These are phyloP conservation scores for Lyophyllum semitale DNA, from an alignment of 768 basidiomycete species.

Conservation along the genomic window DNA sequence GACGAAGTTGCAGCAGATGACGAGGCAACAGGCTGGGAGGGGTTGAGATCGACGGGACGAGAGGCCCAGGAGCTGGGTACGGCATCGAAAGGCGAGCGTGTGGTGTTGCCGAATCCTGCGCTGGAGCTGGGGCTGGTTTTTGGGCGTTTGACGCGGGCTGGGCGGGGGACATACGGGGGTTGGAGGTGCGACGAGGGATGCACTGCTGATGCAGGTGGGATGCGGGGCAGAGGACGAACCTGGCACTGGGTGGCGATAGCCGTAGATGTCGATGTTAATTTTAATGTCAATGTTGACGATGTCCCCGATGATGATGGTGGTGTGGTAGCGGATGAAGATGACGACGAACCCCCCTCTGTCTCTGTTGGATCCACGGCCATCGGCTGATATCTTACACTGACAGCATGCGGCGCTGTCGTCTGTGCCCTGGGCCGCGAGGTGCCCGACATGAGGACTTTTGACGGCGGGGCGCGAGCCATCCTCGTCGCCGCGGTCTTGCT, in stretches of 20 bases:
- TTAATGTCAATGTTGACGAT: conserved; percentile 2
- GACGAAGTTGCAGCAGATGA: neutral
- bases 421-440: conserved; percentile 15
- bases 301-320: conserved; percentile 9
- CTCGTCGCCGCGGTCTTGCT: conserved; percentile 13
- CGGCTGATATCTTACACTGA: conserved; percentile 30
- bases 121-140: conserved; percentile 23
- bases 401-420: conserved; percentile 10
- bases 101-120: conserved; percentile 1
- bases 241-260: neutral
- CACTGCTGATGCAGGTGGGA: conserved; percentile 18
- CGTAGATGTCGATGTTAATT: neutral
- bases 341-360: conserved; percentile 6
- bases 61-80: conserved; percentile 25
- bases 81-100: conserved; percentile 15
- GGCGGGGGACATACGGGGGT: conserved; percentile 8
- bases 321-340: conserved; percentile 1
- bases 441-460: conserved; percentile 8
- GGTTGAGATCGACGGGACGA: conserved; percentile 25
- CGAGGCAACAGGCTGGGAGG: conserved; percentile 5
- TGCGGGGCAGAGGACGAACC: conserved; percentile 25
- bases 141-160: conserved; percentile 21
- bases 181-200: conserved; percentile 2
- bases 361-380: conserved; percentile 22
- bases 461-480: conserved; percentile 2